Conservation (phyloP, 1,284 basidiomycete species). For the Vanrija pseudolonga region DNA sequence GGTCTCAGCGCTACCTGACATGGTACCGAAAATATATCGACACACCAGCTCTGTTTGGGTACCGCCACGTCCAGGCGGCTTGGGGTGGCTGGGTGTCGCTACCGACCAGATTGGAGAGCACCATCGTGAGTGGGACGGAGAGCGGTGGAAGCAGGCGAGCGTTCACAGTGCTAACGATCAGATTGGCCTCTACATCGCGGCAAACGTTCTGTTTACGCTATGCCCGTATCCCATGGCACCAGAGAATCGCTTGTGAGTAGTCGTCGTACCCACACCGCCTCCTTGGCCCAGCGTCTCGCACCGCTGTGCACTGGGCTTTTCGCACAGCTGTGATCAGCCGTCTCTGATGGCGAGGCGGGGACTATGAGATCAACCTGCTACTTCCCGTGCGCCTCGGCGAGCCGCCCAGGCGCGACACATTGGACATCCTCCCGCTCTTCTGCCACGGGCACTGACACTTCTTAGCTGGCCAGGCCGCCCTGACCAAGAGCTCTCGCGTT, state of each 20-base stretch:
- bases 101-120: conserved; percentile 20
- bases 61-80: conserved; percentile 15
- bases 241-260: too few species aligned
- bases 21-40: conserved; percentile 13
- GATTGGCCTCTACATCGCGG: conserved; percentile 19
- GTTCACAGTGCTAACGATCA: background rate
- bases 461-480: background rate
- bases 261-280: too few species aligned
- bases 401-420: too few species aligned
- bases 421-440: too few species aligned
- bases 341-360: too few species aligned
- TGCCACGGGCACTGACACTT: conserved; percentile 28
- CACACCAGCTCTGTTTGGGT: conserved; percentile 19
- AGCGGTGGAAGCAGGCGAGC: too few species aligned
- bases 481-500: conserved; percentile 10
- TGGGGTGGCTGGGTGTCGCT: conserved; percentile 8
- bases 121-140: conserved; percentile 1
- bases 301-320: too few species aligned
- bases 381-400: too few species aligned
- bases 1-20: background rate
- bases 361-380: too few species aligned
- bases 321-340: too few species aligned
- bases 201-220: conserved; percentile 24
- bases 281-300: too few species aligned
- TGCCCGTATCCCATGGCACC: conserved; percentile 40